A percentile compares a stretch with the other conserved stretches of the same genome.
These are phyloP conservation scores for Amborella trichopoda DNA, from an alignment of 164 flowering plant species.

Conservation along the genomic window DNA sequence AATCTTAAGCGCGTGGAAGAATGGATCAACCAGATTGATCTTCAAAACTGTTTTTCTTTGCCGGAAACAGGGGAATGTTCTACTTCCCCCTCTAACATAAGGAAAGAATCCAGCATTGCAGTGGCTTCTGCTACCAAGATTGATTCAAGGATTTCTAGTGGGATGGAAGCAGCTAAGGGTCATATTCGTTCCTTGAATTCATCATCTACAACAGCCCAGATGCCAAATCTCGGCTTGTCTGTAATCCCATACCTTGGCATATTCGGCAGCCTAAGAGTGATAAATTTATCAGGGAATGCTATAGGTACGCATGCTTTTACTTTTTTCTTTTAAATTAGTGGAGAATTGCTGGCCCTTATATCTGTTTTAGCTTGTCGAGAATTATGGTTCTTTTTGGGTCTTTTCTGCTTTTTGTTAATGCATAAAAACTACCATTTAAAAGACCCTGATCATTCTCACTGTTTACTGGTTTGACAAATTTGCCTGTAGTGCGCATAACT, in stretches of 20 bases:
- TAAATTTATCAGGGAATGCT: constrained; percentile 79
- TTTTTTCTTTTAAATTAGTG: neutral
- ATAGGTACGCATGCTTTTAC: constrained; percentile 37
- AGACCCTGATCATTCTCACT: too few species aligned
- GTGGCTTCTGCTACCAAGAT: constrained; percentile 21
- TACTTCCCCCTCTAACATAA: constrained; percentile 14
- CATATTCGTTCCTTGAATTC: constrained; percentile 68
- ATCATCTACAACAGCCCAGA: constrained; percentile 59
- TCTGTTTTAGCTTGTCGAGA: neutral
- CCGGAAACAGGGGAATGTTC: constrained; percentile 34
- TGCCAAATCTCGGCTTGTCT: constrained; percentile 77
- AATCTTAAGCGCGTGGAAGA: constrained; percentile 67
- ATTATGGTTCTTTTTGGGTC: neutral
- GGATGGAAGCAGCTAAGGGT: constrained; percentile 64
- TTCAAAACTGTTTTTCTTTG: constrained; percentile 34
- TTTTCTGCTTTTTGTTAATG: too few species aligned
- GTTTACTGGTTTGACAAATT: too few species aligned
- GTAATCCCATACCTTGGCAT: constrained; percentile 79
- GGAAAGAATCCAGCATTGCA: constrained; percentile 14
- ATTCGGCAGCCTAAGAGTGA: constrained; percentile 55
- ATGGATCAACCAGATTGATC: constrained; percentile 59
- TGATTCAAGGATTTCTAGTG: constrained; percentile 37
- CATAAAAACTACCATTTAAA: too few species aligned
- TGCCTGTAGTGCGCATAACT: constrained; percentile 64
- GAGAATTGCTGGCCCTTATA: neutral